Percentiles rank a stretch among this genome's conserved stretches.
These are phyloP conservation scores for Colletotrichum musae DNA, from an alignment of 2,329 filamentous ascomycete genomes.

Conservation along the genomic window DNA sequence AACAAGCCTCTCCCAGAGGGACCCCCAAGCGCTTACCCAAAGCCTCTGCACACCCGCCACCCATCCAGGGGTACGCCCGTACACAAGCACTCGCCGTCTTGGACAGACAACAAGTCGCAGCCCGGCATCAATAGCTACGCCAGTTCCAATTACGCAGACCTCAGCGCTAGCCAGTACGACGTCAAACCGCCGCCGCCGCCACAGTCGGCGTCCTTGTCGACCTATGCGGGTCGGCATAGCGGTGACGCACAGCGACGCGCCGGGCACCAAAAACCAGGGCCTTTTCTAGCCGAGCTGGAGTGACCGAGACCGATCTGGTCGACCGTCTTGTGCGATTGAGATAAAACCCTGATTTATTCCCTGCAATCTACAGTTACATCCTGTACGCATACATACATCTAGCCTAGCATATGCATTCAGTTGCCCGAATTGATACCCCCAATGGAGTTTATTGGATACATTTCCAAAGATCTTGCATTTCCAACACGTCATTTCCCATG, in stretches of 20 bases:
- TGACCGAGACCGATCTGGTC: neutral
- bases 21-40: constrained; percentile 17
- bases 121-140: constrained; percentile 1
- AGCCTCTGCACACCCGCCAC: constrained; percentile 31
- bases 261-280: constrained; percentile 17
- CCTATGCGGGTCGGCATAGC: constrained; percentile 1
- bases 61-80: constrained; percentile 4
- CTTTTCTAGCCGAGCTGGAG: constrained; percentile 34
- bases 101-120: constrained; percentile 24
- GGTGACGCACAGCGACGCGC: constrained; percentile 1
- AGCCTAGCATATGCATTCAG: neutral
- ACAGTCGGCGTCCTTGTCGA: constrained; percentile 7
- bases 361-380: neutral
- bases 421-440: neutral
- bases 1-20: neutral
- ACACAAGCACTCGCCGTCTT: constrained; percentile 15
- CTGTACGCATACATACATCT: neutral
- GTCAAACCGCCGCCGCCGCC: constrained; percentile 5
- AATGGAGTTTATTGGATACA: neutral
- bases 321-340: too few species aligned
- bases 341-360: too few species aligned
- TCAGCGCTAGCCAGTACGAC: constrained; percentile 5
- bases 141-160: constrained; percentile 4
- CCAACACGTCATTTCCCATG: neutral
- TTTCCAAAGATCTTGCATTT: neutral